These are phyloP conservation scores for Myxozyma mucilagina DNA, from an alignment of 805 yeast genomes.

Conservation along the genomic window DNA sequence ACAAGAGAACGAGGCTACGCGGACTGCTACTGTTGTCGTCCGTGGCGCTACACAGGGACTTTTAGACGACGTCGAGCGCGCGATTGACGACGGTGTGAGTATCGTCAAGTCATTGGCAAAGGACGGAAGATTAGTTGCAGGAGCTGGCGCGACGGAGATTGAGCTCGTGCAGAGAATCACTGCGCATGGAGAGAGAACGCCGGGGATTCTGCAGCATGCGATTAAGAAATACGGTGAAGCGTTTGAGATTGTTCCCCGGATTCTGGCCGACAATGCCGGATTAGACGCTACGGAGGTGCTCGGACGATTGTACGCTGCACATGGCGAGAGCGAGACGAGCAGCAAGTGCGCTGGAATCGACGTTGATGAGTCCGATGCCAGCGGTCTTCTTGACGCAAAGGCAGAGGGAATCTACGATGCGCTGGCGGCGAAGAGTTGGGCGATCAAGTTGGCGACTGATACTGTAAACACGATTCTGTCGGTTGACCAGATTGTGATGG, in stretches of 20 bases:
- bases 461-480: slow-evolving; percentile 88
- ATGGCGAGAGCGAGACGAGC: slow-evolving; percentile 51
- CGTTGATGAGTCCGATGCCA: slow-evolving; percentile 56
- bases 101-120: slow-evolving; percentile 86
- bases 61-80: slow-evolving; percentile 93
- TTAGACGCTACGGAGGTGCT: slow-evolving; percentile 86
- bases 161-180: slow-evolving; percentile 80
- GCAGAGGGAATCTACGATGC: slow-evolving; percentile 75
- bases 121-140: slow-evolving; percentile 80
- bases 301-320: slow-evolving; percentile 86
- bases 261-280: slow-evolving; percentile 92
- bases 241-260: slow-evolving; percentile 90
- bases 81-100: slow-evolving; percentile 94
- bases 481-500: slow-evolving; percentile 97
- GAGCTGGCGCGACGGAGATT: slow-evolving; percentile 95
- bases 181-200: slow-evolving; percentile 87
- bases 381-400: slow-evolving; percentile 70
- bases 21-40: slow-evolving; percentile 88
- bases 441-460: slow-evolving; percentile 90
- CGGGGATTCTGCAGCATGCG: slow-evolving; percentile 89
- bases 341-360: slow-evolving; percentile 58
- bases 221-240: slow-evolving; percentile 93
- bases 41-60: slow-evolving; percentile 96
- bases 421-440: slow-evolving; percentile 76
- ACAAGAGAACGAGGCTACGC: slow-evolving; percentile 61